A percentile compares a stretch with the other conserved stretches of the same genome.
Conservation (phyloP, 805 yeast species). For the Nakazawaea populi region DNA sequence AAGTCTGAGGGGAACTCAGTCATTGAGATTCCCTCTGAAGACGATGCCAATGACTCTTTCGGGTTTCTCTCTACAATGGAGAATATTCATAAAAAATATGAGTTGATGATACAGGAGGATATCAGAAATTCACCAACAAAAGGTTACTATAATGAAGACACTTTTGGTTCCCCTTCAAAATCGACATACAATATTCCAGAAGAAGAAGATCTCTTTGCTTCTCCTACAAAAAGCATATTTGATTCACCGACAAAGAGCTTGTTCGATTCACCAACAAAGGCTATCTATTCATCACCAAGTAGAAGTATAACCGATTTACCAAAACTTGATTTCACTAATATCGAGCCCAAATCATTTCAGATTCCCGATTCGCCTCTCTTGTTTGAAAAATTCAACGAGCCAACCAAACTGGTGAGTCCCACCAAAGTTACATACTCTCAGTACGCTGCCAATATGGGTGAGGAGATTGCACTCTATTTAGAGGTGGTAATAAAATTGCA, state of each 20-base stretch:
- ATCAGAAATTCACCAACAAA: not conserved
- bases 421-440: not conserved
- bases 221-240: not conserved
- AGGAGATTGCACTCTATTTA: conserved; percentile 7
- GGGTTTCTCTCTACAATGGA: conserved; percentile 13
- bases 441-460: not conserved
- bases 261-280: not conserved
- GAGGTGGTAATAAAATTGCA: conserved; percentile 47
- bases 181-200: not conserved
- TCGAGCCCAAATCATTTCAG: not conserved
- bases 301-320: not conserved
- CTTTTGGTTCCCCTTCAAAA: too few relatives aligned
- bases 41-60: not conserved
- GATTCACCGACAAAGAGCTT: not conserved
- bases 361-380: not conserved
- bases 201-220: not conserved
- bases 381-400: not conserved
- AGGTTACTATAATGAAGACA: not conserved
- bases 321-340: not conserved
- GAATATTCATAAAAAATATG: conserved; percentile 23
- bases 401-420: not conserved
- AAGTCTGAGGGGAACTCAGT: conserved; percentile 1
- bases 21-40: not conserved
- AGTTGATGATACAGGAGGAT: conserved; percentile 14
- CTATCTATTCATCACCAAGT: not conserved